Percentiles rank a stretch among this genome's conserved stretches.
phyloP scores from a whole-genome alignment of 2,329 filamentous ascomycete genomes.

The Fusarium sp. region DNA sequence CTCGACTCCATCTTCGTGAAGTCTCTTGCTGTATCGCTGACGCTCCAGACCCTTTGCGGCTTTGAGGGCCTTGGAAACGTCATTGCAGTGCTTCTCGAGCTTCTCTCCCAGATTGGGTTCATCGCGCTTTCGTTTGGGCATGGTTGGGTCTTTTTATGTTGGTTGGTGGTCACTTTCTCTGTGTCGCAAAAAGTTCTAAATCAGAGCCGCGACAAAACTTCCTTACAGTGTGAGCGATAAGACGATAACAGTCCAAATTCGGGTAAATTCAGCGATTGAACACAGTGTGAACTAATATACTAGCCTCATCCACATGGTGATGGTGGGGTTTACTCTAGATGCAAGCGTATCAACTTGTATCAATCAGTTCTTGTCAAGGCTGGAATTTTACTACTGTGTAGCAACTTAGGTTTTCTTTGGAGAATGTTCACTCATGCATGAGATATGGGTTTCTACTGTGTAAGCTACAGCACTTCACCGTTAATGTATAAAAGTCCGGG shows the following conservation, averaged over 20 bases:
- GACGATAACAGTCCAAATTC: conserved; percentile 19
- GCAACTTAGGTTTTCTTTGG: background rate
- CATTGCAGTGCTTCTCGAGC: conserved; percentile 67
- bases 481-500: background rate
- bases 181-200: conserved; percentile 38
- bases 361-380: background rate
- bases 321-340: conserved; percentile 28
- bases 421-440: background rate
- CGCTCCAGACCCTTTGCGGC: conserved; percentile 80
- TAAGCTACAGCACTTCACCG: background rate
- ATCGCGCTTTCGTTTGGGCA: conserved; percentile 70
- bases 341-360: background rate
- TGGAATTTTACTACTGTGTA: background rate
- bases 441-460: background rate
- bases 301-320: conserved; percentile 5
- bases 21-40: conserved; percentile 76
- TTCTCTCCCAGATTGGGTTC: conserved; percentile 61
- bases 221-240: conserved; percentile 62
- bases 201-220: conserved; percentile 54
- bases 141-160: conserved; percentile 47
- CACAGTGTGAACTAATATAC: conserved; percentile 28
- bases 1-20: conserved; percentile 60
- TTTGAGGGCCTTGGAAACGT: conserved; percentile 76
- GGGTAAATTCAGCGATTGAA: fast-evolving
- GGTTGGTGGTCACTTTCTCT: conserved; percentile 20